Base-by-base conservation (phyloP, 192 early-diverging fungal species). In the Coemansia sp. region DNA sequence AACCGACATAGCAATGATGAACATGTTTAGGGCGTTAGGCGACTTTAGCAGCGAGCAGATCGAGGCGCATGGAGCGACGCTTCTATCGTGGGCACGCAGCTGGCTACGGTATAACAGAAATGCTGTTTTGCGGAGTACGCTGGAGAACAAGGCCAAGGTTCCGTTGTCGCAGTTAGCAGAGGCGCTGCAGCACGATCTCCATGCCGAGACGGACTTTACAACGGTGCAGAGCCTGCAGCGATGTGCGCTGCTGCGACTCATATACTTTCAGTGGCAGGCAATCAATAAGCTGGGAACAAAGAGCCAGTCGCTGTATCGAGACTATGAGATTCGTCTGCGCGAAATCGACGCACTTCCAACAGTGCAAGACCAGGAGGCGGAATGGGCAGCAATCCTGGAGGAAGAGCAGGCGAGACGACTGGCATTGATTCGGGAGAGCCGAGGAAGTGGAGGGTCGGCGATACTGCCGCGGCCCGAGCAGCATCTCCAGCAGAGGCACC, bases 41-140 rank as follows among this genome's bases (percentile, higher is more conserved):
- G 80, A 82, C 37, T 82, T 82, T 62, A 69, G 71, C 4, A 56
- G 56, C 11, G 80, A 82, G 19, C 71, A 76, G 65, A 71, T 82
- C 37, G 80, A 82, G 62, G 40, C 55, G 19, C 47, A 67, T 54
- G 60, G 71, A 0, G 62, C 74, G 2, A n/a, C 74, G 13, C 57
- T 82, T 49, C 63, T 82, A 52, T 82, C 80, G n/a, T 82, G 75
- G 80, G 80, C 80, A 47, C 80, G 80, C n/a, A 65, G 80, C 52
- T 82, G 80, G 80, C 70, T 82, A 48, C 67, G 80, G 41, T 82
- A 82, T 58, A 82, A 73, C 65, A 67, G 80, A 41, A 82, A 82
- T 49, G 80, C 80, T 0, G 80, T 82, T 39, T 36, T 82, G 21
- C 74, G 80, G 26, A 66, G 68, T 32, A 77, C 75, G 26, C 59